Evolutionary conservation across 2,329 filamentous ascomycete genomes (phyloP), one percentile per base, ranked within the genome.

Genomic region (Colletotrichum camelliae): DNA sequence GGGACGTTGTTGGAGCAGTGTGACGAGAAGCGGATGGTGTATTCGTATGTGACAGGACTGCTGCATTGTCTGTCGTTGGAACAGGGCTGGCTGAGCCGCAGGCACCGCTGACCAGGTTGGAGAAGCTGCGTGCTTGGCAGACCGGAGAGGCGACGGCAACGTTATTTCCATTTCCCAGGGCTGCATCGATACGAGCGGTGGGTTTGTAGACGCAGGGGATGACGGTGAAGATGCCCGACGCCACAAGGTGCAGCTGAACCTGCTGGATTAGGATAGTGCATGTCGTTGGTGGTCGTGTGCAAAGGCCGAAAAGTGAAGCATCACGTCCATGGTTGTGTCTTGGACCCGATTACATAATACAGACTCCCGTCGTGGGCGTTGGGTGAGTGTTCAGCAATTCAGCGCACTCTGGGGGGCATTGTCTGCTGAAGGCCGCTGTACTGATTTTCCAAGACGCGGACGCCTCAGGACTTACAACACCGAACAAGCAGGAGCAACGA

Each of bases 11-110:
- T 60, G 66, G 43, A 52, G 39, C 66, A 58, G 33, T 29, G 66
- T 39, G 13, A 64, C 33, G n/a, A 31, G 29, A 35, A 33, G 27
- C 9, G n/a, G 18, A 33, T 21, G 43, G 9, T 21, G n/a, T 48
- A 48, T 48, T 52, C 43, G 43, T 52, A 24, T 2, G 61, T 65
- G 61, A 65, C 39, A 16, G 31, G 61, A 48, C 24, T 62, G 18
- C n/a, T 61, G 58, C 58, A 33, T 61, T 29, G 39, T 67, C 64
- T n/a, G 64, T 67, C 18, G 65, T 67, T 57, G 43, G 65, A 58
- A 67, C 31, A 67, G 37, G 66, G 52, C 66, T 68, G 52, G 52
- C 66, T 60, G 66, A 68, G 66, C 66, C 66, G 66, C 52, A 68
- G 33, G 39, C 48, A 60, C 66, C 66, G 52, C 12, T 60, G 66